Conservation (phyloP, 768 basidiomycete species). For the Panaeolus cyanescens region DNA sequence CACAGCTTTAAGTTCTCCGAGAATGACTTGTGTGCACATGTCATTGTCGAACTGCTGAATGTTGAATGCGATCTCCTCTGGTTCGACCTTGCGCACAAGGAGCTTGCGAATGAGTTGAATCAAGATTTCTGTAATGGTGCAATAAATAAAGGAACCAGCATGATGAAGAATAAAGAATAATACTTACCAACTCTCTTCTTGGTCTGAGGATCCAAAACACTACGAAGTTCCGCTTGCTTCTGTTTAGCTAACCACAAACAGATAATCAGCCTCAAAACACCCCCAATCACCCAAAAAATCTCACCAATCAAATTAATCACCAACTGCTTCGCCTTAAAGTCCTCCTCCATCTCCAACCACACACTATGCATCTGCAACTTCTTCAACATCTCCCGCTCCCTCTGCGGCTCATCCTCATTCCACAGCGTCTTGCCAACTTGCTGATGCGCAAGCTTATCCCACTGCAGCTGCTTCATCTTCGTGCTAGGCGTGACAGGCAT, state of each 20-base stretch:
- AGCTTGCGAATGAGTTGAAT: constrained; percentile 85
- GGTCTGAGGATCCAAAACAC: constrained; percentile 87
- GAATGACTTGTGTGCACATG: constrained; percentile 85
- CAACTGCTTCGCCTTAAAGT: constrained; percentile 95
- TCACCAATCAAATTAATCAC: constrained; percentile 88
- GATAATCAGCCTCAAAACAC: background rate
- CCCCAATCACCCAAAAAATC: constrained; percentile 11
- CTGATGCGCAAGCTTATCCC: constrained; percentile 96
- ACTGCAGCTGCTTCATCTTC: constrained; percentile 98
- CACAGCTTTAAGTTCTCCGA: constrained; percentile 85
- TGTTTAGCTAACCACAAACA: constrained; percentile 61
- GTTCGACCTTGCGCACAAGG: constrained; percentile 77
- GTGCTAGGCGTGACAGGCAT: constrained; percentile 81
- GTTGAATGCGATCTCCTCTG: constrained; percentile 82
- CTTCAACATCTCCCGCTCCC: constrained; percentile 78
- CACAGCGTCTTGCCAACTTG: constrained; percentile 86
- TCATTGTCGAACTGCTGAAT: constrained; percentile 88
- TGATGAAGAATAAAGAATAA: background rate
- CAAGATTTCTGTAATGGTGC: constrained; percentile 70
- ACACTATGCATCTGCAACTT: constrained; percentile 85
- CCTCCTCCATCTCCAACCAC: constrained; percentile 96
- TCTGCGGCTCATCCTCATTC: constrained; percentile 67
- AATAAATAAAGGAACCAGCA: background rate
- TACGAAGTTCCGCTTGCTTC: constrained; percentile 87
- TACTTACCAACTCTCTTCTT: constrained; percentile 91